Percentiles rank a stretch among this genome's conserved stretches.
phyloP scores from a whole-genome alignment of 495 filamentous ascomycete species.

The Neurospora africana region DNA sequence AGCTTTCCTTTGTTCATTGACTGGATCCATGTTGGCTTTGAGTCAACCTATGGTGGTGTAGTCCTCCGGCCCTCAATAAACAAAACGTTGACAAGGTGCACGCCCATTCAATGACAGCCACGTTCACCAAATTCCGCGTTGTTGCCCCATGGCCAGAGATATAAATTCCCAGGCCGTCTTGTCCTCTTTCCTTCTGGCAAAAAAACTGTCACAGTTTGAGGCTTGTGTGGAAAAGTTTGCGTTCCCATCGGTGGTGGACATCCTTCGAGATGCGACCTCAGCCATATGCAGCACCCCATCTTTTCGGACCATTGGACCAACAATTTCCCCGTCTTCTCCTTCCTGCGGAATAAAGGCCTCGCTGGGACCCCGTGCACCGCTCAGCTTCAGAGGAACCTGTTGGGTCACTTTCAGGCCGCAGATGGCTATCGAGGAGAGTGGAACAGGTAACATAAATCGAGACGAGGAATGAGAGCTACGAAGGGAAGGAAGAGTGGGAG shows the following conservation, averaged over 20 bases:
- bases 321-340: background rate
- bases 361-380: constrained; percentile 3
- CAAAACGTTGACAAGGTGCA: background rate
- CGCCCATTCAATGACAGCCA: constrained; percentile 19
- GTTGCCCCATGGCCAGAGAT: constrained; percentile 9
- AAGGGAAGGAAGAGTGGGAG: constrained; percentile 3
- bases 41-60: constrained; percentile 10
- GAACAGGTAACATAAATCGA: constrained; percentile 11
- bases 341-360: background rate
- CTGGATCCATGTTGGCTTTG: constrained; percentile 7
- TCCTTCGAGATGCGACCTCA: background rate
- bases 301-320: background rate
- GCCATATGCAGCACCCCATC: background rate
- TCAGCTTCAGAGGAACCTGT: constrained; percentile 1
- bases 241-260: background rate
- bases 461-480: constrained; percentile 2
- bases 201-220: background rate
- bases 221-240: background rate
- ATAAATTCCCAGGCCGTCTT: constrained; percentile 12
- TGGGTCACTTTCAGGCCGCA: constrained; percentile 13
- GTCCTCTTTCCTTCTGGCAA: background rate
- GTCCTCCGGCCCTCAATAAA: background rate
- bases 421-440: constrained; percentile 14
- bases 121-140: constrained; percentile 15
- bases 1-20: constrained; percentile 14